Conservation (phyloP, 1,139 yeast species). For the Petasospora rhodanensis region DNA sequence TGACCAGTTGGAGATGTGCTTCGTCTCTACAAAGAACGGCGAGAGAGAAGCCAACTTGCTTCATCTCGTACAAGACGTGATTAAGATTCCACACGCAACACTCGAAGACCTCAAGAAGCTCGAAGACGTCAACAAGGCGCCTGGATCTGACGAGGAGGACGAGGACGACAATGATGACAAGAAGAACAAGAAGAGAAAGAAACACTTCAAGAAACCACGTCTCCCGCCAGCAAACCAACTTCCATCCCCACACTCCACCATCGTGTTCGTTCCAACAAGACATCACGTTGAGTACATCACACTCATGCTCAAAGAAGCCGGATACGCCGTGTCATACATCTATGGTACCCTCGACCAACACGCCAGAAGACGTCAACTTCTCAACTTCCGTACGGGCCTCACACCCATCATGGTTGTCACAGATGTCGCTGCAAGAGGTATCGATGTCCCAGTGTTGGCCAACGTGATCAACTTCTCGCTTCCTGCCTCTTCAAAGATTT, state of each 20-base stretch:
- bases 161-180: slow-evolving; percentile 34
- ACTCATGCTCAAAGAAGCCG: slow-evolving; percentile 63
- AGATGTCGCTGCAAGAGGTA: slow-evolving; percentile 99
- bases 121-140: slow-evolving; percentile 41
- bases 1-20: slow-evolving; percentile 87
- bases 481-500: slow-evolving; percentile 90
- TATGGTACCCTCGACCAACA: slow-evolving; percentile 94
- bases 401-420: slow-evolving; percentile 88
- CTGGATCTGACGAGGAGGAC: slow-evolving; percentile 46
- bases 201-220: slow-evolving; percentile 45
- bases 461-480: slow-evolving; percentile 87
- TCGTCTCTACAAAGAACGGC: slow-evolving; percentile 69
- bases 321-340: slow-evolving; percentile 82
- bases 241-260: slow-evolving; percentile 83
- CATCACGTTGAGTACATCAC: slow-evolving; percentile 95
- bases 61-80: slow-evolving; percentile 71
- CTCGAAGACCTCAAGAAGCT: slow-evolving; percentile 55
- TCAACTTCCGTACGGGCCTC: slow-evolving; percentile 79
- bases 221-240: slow-evolving; percentile 76
- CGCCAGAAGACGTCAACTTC: slow-evolving; percentile 87
- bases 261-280: slow-evolving; percentile 92
- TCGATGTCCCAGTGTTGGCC: slow-evolving; percentile 94
- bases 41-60: slow-evolving; percentile 90
- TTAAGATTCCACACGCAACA: slow-evolving; percentile 78
- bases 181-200: slow-evolving; percentile 31